phyloP scores from a whole-genome alignment of 2,329 filamentous ascomycete species.

The Exophiala bonariae region DNA sequence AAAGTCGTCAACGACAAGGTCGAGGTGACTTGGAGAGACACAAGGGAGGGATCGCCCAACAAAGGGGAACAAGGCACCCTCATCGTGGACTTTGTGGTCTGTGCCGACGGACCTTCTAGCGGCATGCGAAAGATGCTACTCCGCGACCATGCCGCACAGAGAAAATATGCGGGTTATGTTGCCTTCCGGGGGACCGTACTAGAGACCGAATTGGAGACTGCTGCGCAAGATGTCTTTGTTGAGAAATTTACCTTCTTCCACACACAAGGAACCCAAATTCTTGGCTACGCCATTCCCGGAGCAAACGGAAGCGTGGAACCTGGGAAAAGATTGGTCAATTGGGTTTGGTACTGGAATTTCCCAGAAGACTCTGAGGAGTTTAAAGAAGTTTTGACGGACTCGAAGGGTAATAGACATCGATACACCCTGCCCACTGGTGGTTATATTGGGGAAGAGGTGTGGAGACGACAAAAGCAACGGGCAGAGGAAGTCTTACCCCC shows the following conservation, averaged over 20 bases:
- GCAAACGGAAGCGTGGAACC: constrained; percentile 38
- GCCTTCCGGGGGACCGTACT: constrained; percentile 44
- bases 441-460: constrained; percentile 32
- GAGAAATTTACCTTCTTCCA: constrained; percentile 45
- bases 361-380: constrained; percentile 21
- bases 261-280: constrained; percentile 38
- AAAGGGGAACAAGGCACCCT: constrained; percentile 27
- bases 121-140: constrained; percentile 13
- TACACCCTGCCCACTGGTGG: constrained; percentile 38
- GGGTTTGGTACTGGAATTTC: constrained; percentile 47
- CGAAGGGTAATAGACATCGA: constrained; percentile 30
- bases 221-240: constrained; percentile 32
- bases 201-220: constrained; percentile 29
- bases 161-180: constrained; percentile 39
- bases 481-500: constrained; percentile 38
- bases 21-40: constrained; percentile 10
- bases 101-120: constrained; percentile 20
- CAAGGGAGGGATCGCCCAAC: constrained; percentile 1
- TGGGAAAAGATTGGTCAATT: constrained; percentile 45
- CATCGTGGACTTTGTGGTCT: constrained; percentile 17
- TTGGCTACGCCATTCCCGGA: constrained; percentile 46
- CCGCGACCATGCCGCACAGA: constrained; percentile 7
- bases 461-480: constrained; percentile 36
- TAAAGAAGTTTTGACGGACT: constrained; percentile 34
- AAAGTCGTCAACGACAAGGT: constrained; percentile 12